Evolutionary conservation across 2,329 filamentous ascomycete genomes (phyloP).

Genomic region (Aspergillus carbonarius): DNA sequence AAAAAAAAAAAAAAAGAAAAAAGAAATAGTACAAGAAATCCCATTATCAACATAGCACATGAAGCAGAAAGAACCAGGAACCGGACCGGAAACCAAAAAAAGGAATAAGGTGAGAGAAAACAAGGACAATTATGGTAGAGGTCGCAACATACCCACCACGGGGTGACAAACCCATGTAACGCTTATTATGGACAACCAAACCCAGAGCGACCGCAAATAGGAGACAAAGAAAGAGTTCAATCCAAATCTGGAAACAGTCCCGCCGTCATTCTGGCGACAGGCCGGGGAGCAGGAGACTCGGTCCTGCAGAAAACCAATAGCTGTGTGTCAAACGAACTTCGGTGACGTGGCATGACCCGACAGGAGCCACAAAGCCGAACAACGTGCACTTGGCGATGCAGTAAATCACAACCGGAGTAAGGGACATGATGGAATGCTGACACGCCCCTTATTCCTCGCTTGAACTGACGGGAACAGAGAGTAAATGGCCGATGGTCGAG

Average conservation of each 20-base stretch:
- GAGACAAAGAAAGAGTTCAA: constrained; percentile 3
- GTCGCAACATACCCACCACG: constrained; percentile 15
- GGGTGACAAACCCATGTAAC: constrained; percentile 6
- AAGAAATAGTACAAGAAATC: constrained; percentile 15
- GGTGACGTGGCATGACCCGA: not conserved
- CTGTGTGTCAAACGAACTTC: not conserved
- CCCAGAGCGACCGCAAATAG: constrained; percentile 10
- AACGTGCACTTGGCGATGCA: not conserved
- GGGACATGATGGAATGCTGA: not conserved
- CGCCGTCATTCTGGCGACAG: not conserved
- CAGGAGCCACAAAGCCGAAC: not conserved
- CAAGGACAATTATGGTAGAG: constrained; percentile 12
- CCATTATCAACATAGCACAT: constrained; percentile 21
- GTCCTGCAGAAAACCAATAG: not conserved
- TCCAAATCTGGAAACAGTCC: constrained; percentile 1
- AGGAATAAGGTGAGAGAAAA: constrained; percentile 5
- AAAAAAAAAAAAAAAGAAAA: constrained; percentile 15
- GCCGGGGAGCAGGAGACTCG: not conserved
- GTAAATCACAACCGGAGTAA: not conserved
- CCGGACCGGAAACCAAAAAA: constrained; percentile 11
- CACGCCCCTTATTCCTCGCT: not conserved
- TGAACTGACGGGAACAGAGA: not conserved
- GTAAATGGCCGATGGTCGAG: not conserved
- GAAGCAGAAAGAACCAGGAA: constrained; percentile 12
- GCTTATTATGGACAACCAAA: constrained; percentile 7